Conservation (phyloP, 2,329 filamentous ascomycete genomes). For the Calycina marina region DNA sequence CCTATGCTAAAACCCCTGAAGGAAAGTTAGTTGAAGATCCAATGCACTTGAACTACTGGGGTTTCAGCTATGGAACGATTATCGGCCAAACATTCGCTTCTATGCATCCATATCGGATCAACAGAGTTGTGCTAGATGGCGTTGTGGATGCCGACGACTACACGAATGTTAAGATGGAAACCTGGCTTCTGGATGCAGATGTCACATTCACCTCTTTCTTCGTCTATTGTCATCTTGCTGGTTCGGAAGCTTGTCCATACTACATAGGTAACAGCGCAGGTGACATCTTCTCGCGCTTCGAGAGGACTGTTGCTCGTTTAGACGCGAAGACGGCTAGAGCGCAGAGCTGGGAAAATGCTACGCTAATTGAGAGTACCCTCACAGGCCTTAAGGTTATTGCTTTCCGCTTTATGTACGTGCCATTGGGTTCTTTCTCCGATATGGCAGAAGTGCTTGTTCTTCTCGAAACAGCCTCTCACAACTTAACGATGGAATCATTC, state of each 20-base stretch:
- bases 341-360: slow-evolving; percentile 11
- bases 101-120: slow-evolving; percentile 28
- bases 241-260: slow-evolving; percentile 17
- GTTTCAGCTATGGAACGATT: slow-evolving; percentile 33
- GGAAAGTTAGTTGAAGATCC: slow-evolving; percentile 3
- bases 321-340: slow-evolving; percentile 6
- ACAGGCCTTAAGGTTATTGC: not conserved
- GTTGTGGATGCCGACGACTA: slow-evolving; percentile 15
- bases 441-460: slow-evolving; percentile 24
- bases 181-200: slow-evolving; percentile 11
- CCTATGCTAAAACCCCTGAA: slow-evolving; percentile 12
- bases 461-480: slow-evolving; percentile 21
- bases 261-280: slow-evolving; percentile 10
- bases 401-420: not conserved
- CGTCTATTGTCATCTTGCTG: slow-evolving; percentile 20
- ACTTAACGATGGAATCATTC: slow-evolving; percentile 21
- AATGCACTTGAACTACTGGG: slow-evolving; percentile 29
- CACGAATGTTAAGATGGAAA: slow-evolving; percentile 27
- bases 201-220: slow-evolving; percentile 14
- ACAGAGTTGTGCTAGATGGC: slow-evolving; percentile 24
- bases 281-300: slow-evolving; percentile 13
- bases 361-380: slow-evolving; percentile 1
- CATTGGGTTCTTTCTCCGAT: not conserved
- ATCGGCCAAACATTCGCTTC: slow-evolving; percentile 29
- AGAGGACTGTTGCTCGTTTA: slow-evolving; percentile 7